Base-by-base conservation (phyloP, 805 yeast species). In the Metschnikowia aberdeeniae region DNA sequence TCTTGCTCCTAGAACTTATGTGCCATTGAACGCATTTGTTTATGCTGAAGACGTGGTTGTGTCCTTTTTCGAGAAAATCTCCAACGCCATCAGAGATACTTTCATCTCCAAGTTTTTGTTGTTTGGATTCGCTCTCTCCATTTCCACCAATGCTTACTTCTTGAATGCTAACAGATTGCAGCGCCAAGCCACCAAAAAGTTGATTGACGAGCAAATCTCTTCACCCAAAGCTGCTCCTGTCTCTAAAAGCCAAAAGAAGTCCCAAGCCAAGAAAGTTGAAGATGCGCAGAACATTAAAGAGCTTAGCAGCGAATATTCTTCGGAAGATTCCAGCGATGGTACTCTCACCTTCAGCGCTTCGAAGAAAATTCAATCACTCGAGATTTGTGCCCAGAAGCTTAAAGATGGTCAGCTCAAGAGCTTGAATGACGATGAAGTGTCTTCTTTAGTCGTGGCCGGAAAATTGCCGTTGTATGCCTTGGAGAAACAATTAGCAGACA, bases 401-500 rank as follows among this genome's bases (percentile, higher is more conserved):
- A 82, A 87, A 60, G 81, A 78, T 1, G 97, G 97, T 14, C 72
- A 80, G 20, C 78, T 88, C 36, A 76, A 78, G 53, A 72, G 77
- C 26, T 76, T 93, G 52, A 69, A 68, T 45, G 78, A 93, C 63
- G 82, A 78, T 37, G 96, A 93, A 67, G 79, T 93, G 51, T 76
- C 84, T 2, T 64, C 77, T 2, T 76, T 93, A 46, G 90, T 84
- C 30, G 73, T 80, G 9, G 67, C 76, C 3, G 95, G 95, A 30
- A 86, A 86, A 60, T 69, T 93, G 50, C 98, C 99, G 30, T 70
- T 93, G 44, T 93, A 93, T 63, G 96, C 98, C 0, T 76, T 93
- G 51, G 99, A 93, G 64, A 93, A 92, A 66, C 92, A 88, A 67
- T 77, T 93, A 49, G 86, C 76, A 26, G 93, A 93, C 62, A 88